Base-by-base conservation (phyloP, 331 rosid species). In the Arachis monticola region DNA sequence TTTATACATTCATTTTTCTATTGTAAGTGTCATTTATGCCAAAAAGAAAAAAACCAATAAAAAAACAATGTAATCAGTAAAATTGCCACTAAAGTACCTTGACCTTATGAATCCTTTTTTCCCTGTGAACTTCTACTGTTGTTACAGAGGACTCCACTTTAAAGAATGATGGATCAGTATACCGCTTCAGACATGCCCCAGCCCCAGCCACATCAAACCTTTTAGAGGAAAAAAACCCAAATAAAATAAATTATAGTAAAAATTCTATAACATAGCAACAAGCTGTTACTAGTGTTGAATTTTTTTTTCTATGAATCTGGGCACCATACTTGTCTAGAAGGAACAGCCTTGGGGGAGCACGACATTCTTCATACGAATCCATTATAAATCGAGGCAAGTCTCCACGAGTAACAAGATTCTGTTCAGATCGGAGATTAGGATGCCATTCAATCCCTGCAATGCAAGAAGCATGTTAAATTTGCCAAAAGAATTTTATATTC, bases 181-280 rank as follows among this genome's bases (percentile, higher is more conserved):
- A 96, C 53, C 99, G 98, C 86, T 92, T 92, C 75, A 96, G 82
- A 84, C 98, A 96, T 60, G 97, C 92, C 78, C 99, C 98, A 73
- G 93, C 98, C 64, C 98, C 99, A 48, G 97, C 98, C 74, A 90
- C 91, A 80, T 96, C 98, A 81, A 92, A 92, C 92, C 99, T 96
- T 85, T 78, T 59, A 66, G 66, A 86, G 77, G 61, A 17, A 66
- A 75, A 75, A 65, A 67, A 74, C 8, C 62, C 76, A 51, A 53
- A 35, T 35, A 67, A 64, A 72, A 61, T 35, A 64, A 62, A 68
- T 10, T 11, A n/a, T 13, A 53, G 60, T 76, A 72, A 85, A 27
- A 64, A 14, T 17, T 74, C 56, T 31, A 70, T 47, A 55, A 59
- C 38, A 53, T 41, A 44, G 63, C 59, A 56, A 75, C 74, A 51